Conservation (phyloP, 805 yeast genomes). For the Metschnikowia lochheadii region DNA sequence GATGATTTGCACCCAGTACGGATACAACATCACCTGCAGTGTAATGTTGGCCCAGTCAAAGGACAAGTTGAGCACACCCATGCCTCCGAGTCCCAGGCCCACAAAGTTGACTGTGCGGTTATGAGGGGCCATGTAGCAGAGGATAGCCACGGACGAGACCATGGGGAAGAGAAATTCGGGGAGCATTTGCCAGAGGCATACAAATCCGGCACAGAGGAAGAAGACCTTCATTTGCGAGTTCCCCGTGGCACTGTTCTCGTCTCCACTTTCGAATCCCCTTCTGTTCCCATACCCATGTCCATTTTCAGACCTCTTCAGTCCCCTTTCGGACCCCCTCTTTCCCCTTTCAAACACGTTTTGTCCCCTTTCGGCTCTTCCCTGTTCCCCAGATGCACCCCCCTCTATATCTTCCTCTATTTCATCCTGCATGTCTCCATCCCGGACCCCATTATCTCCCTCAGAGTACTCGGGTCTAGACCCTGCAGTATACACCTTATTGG, state of each 20-base stretch:
- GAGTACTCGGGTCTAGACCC: background rate
- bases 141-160: constrained; percentile 45
- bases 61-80: constrained; percentile 46
- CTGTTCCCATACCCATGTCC: too few species aligned
- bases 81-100: constrained; percentile 52
- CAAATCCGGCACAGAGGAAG: constrained; percentile 24
- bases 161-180: constrained; percentile 48
- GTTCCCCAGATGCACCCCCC: too few species aligned
- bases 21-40: constrained; percentile 45
- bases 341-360: too few species aligned
- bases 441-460: too few species aligned
- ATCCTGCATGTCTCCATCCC: background rate
- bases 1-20: constrained; percentile 50
- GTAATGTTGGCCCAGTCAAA: constrained; percentile 54
- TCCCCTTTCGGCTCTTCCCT: too few species aligned
- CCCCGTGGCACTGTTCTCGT: background rate
- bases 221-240: constrained; percentile 35
- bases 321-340: too few species aligned
- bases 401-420: too few species aligned
- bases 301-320: too few species aligned
- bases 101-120: constrained; percentile 39
- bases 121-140: constrained; percentile 48
- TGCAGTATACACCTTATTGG: background rate
- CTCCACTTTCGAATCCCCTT: too few species aligned
- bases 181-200: constrained; percentile 42